Evolutionary conservation across 305 asterid species (phyloP), one percentile per base, ranked within the genome.

Genomic region (Fraxinus floribunda): DNA sequence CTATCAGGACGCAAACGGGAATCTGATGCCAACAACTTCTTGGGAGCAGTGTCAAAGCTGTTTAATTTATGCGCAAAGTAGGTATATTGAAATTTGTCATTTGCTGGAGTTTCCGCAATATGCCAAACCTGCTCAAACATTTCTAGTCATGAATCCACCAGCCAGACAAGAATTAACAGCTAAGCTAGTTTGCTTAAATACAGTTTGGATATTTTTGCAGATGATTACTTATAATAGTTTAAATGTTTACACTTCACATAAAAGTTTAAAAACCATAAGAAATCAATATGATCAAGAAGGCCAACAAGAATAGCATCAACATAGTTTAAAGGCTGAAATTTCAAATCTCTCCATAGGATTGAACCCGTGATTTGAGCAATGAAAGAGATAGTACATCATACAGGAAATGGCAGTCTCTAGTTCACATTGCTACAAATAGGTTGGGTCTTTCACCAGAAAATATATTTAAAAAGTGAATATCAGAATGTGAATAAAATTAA

Each of bases 1-100:
- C 99, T 90, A 88, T 94, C 98, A 79, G 98, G 98, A 64, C 99
- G 98, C 83, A 96, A 86, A 77, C 99, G 97, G 80, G 99, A 96
- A 92, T 96, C 99, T 22, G 98, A 94, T 55, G 97, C 84, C 86
- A 96, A 82, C 87, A 96, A 79, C 89, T 94, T 94, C 94, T 90
- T 91, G 24, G 99, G 98, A 72, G 96, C 98, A 75, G 98, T 93
- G 82, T 90, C 94, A 76, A 94, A 94, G 88, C 98, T 93, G 89
- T 96, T 96, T 74, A 96, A 80, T 89, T 93, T 94, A 88, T 93
- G 98, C 18, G 99, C 99, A 84, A 96, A 96, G 87, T 92, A 83
- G 22, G 99, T 96, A 79, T 89, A 96, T 89, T 96, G 97, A 83
- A 90, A 91, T 88, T 94, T 96, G 87, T 96, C 99, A 78, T 91